phyloP scores from a whole-genome alignment of 768 basidiomycete species.

The Termitomyces eurrhizus region DNA sequence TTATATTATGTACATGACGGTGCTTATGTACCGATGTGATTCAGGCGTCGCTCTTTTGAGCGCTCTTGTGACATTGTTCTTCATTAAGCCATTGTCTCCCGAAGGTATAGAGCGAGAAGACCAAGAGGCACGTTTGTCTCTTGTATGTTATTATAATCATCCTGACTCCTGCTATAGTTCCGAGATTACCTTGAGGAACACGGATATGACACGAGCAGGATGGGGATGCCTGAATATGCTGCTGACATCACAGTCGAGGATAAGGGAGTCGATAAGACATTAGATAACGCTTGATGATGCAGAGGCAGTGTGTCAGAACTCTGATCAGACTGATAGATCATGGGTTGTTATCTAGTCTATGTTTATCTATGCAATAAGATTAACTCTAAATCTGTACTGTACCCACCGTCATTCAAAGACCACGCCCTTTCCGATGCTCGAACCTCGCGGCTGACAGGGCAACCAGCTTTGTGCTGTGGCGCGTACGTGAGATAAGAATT shows the following conservation, averaged over 20 bases:
- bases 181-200: conserved; percentile 73
- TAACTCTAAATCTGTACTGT: no score
- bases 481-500: no score
- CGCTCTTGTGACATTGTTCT: conserved; percentile 66
- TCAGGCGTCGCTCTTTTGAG: conserved; percentile 69
- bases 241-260: background rate
- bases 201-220: conserved; percentile 62
- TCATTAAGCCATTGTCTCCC: conserved; percentile 67
- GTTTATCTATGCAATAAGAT: no score
- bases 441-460: no score
- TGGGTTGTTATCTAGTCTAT: no score
- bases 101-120: conserved; percentile 74
- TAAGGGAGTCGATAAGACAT: background rate
- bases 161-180: conserved; percentile 43
- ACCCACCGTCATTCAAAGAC: no score
- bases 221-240: conserved; percentile 3
- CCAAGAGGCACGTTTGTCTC: background rate
- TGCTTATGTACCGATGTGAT: background rate
- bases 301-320: background rate
- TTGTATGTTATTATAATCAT: background rate
- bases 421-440: no score
- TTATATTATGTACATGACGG: background rate
- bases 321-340: no score
- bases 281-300: background rate
- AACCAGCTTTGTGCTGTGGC: no score